Conservation (phyloP, 2,329 filamentous ascomycete species). For the Epichloe coenophiala region DNA sequence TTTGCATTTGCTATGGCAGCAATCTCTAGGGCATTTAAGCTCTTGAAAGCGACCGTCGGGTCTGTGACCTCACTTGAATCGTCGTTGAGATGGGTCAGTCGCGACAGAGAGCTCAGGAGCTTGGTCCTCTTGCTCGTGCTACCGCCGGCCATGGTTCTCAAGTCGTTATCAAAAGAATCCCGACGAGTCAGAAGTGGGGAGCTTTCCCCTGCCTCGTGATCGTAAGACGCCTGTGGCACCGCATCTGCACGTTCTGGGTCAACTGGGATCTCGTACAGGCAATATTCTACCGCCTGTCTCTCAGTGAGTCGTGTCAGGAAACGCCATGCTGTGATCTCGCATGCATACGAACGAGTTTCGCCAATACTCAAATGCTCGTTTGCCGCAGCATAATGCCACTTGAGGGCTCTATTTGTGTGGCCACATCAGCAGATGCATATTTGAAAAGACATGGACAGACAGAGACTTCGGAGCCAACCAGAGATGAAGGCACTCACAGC, state of each 20-base stretch:
- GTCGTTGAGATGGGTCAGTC: conserved; percentile 31
- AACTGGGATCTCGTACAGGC: conserved; percentile 57
- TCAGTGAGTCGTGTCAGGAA: conserved; percentile 60
- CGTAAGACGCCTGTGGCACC: conserved; percentile 5
- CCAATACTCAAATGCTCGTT: conserved; percentile 52
- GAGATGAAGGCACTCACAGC: conserved; percentile 37
- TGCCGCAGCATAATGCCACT: conserved; percentile 57
- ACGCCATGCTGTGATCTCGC: conserved; percentile 71
- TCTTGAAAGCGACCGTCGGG: conserved; percentile 58
- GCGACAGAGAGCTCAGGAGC: conserved; percentile 40
- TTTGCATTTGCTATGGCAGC: conserved; percentile 71
- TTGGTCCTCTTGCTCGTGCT: conserved; percentile 32
- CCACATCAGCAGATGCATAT: background rate
- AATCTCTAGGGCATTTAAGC: conserved; percentile 77
- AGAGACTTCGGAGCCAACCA: background rate
- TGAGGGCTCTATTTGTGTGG: conserved; percentile 42
- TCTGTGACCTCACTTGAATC: conserved; percentile 36
- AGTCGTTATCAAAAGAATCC: conserved; percentile 11
- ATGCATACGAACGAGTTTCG: conserved; percentile 57
- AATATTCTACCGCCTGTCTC: conserved; percentile 59
- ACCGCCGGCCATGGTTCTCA: conserved; percentile 17
- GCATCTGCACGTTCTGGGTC: conserved; percentile 12
- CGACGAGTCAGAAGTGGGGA: conserved; percentile 31
- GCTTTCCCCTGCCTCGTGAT: conserved; percentile 33
- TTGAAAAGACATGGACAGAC: background rate